These are phyloP conservation scores for Cyberlindnera xylosilytica DNA, from an alignment of 805 yeast species.

Conservation along the genomic window DNA sequence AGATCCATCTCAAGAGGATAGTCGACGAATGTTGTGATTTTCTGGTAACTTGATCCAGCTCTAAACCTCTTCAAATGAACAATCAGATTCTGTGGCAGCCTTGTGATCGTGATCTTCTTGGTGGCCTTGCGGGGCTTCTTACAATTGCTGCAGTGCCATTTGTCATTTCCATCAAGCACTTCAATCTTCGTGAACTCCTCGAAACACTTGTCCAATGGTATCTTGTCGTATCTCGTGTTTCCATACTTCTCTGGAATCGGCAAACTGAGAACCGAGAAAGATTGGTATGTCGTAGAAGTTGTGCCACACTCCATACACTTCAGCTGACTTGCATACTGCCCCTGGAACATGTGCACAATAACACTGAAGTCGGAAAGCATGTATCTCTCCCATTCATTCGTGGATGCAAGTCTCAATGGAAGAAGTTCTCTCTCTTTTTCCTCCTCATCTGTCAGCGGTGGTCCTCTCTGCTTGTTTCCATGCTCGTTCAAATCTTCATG, in stretches of 20 bases:
- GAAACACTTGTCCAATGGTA: constrained; percentile 58
- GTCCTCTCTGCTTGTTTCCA: constrained; percentile 50
- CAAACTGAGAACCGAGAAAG: constrained; percentile 74
- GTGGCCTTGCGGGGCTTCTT: constrained; percentile 58
- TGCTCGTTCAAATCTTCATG: constrained; percentile 80
- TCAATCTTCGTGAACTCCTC: constrained; percentile 76
- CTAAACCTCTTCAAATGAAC: constrained; percentile 83
- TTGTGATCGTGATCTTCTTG: constrained; percentile 67
- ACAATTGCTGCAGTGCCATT: constrained; percentile 84
- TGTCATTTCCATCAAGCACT: constrained; percentile 68
- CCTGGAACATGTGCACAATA: constrained; percentile 80
- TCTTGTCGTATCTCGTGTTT: constrained; percentile 24
- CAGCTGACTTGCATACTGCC: constrained; percentile 80
- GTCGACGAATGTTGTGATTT: constrained; percentile 49
- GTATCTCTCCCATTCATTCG: constrained; percentile 91
- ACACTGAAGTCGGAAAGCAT: constrained; percentile 74
- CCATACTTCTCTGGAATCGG: constrained; percentile 62
- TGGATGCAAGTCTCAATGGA: constrained; percentile 76
- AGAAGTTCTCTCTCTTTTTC: constrained; percentile 69
- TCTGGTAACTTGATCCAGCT: constrained; percentile 28
- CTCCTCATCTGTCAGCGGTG: constrained; percentile 66
- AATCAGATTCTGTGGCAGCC: constrained; percentile 76
- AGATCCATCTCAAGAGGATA: constrained; percentile 69
- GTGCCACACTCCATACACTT: constrained; percentile 67
- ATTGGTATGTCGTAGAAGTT: constrained; percentile 83